These are phyloP conservation scores for Nakazawaea siamensis DNA, from an alignment of 805 yeast species.

Conservation along the genomic window DNA sequence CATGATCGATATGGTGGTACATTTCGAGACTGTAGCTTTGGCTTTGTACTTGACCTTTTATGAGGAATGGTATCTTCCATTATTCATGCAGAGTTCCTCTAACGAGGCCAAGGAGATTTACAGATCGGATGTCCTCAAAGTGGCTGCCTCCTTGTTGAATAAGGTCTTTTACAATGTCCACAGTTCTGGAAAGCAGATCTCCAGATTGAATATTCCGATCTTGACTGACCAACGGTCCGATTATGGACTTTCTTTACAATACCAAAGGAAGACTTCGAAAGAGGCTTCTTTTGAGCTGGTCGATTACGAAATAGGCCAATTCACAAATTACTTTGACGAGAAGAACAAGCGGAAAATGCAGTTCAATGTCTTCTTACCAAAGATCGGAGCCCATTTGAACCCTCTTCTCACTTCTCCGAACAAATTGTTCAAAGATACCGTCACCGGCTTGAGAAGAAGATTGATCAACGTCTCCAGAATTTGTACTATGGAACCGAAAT, in stretches of 20 bases:
- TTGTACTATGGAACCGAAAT: neutral
- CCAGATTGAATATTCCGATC: no score
- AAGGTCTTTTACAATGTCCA: neutral
- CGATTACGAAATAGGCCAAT: no score
- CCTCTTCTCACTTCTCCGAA: no score
- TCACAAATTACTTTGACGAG: no score
- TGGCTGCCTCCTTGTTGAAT: neutral
- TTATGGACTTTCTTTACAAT: no score
- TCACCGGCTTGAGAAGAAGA: neutral
- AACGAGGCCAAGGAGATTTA: neutral
- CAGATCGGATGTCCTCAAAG: neutral
- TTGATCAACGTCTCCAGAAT: neutral
- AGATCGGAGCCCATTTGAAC: no score
- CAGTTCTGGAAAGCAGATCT: no score
- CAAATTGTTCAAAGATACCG: neutral
- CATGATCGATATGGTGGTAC: constrained; percentile 1
- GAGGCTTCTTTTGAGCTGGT: no score
- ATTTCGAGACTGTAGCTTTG: constrained; percentile 2
- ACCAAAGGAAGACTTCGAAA: no score
- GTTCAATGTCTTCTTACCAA: no score
- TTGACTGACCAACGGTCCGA: no score
- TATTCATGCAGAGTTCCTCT: neutral
- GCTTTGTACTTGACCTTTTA: neutral
- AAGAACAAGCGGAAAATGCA: no score
- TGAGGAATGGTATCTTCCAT: constrained; percentile 4